Evolutionary conservation across 352 stramenopile species (phyloP).

Genomic region (Globisporangium takayamanum): DNA sequence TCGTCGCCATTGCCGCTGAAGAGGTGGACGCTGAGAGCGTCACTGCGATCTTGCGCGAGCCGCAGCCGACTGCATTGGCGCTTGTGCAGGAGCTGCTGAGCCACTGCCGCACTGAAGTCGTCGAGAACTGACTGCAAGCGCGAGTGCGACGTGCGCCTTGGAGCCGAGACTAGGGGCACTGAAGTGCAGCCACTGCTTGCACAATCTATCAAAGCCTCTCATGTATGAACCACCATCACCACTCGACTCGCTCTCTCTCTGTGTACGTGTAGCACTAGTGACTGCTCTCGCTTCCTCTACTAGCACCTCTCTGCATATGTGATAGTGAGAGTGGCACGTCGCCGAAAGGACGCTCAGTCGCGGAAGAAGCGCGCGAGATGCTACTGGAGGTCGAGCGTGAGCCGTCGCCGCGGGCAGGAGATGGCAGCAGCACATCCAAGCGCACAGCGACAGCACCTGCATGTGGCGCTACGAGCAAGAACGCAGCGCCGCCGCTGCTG

Average conservation of each 20-base stretch:
- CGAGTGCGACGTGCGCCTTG: no score
- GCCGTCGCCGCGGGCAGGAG: background rate
- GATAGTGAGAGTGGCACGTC: no score
- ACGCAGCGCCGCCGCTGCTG: conserved; percentile 8
- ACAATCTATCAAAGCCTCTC: background rate
- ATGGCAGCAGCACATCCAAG: background rate
- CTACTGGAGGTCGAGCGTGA: conserved; percentile 5
- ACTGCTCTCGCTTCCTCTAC: no score
- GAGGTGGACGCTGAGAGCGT: conserved; percentile 30
- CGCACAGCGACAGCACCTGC: background rate
- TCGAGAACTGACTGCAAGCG: conserved; percentile 1
- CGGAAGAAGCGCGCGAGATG: no score
- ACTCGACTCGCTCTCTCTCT: no score
- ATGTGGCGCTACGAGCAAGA: background rate
- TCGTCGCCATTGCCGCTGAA: conserved; percentile 44
- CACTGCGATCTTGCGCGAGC: conserved; percentile 27
- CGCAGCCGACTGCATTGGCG: conserved; percentile 31
- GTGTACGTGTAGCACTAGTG: no score
- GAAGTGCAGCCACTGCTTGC: background rate
- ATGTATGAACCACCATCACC: no score
- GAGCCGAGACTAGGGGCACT: no score
- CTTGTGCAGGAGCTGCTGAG: conserved; percentile 41
- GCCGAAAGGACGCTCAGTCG: no score
- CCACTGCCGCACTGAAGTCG: conserved; percentile 23
- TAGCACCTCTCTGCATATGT: no score